Evolutionary conservation across 108 stramenopile species (phyloP), one percentile per base, ranked within the genome.

Genomic region (Skeletonema potamos): DNA sequence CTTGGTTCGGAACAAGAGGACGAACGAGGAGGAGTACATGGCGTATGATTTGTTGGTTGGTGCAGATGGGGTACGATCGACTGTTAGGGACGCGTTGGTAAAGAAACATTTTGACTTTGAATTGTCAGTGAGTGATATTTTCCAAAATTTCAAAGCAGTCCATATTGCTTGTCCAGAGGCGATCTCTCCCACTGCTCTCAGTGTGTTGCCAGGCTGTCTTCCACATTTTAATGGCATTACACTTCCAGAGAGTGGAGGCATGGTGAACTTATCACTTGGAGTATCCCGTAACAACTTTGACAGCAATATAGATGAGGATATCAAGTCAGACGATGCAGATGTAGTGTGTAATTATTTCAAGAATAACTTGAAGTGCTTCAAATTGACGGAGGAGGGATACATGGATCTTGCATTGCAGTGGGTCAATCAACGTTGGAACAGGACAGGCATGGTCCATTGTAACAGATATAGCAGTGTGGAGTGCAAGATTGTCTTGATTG

Each of bases 11-110:
- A 60, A 71, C 44, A 81, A 57, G 22, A 46, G 9, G n/a, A 73
- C 71, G 4, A 70, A 76, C 10, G 36, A 58, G 11, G 86, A 87
- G 56, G 51, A 68, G 12, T 87, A 87, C 46, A 12, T 84, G 11
- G 15, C 58, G 1, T 87, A 87, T 54, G 86, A 87, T 72, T 55
- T 87, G 26, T 61, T 87, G 3, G 66, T 87, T 27, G 86, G 86
- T 13, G 77, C 81, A 1, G 86, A 87, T 62, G 86, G 86, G 6
- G 67, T 87, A 0, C 77, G 86, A 33, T 81, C 79, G 2, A 67
- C 64, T 1, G 86, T 87, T 10, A 62, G 86, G 34, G 82, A 85
- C 64, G 82, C 84, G 0, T 12, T 87, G 61, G 73, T 84, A 18
- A 84, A 81, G 62, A 22, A 60, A 3, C 84, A 87, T 51, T 74